Evolutionary conservation across 345 rosid species (phyloP).

Genomic region (Angophora floribunda): DNA sequence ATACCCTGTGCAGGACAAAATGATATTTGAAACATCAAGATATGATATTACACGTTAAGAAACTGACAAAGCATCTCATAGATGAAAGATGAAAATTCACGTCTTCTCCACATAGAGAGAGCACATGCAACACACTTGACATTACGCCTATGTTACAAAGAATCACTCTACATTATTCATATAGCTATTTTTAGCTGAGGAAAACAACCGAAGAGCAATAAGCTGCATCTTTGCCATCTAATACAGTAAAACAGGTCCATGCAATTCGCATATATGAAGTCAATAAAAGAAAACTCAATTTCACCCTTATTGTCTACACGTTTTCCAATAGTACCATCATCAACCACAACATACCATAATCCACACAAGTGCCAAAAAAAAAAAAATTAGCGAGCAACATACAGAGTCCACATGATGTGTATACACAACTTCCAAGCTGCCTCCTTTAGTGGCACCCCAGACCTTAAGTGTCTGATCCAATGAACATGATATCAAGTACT

Average conservation of each 20-base stretch:
- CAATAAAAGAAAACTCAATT: neutral
- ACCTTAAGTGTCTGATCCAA: conserved; percentile 10
- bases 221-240: neutral
- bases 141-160: neutral
- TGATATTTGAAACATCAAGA: neutral
- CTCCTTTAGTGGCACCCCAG: conserved; percentile 25
- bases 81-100: neutral
- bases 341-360: neutral
- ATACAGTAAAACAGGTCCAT: neutral
- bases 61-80: neutral
- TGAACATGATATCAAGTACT: no score
- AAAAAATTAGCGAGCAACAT: neutral
- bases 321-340: neutral
- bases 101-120: neutral
- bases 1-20: conserved; percentile 19
- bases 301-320: neutral
- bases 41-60: neutral
- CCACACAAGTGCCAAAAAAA: neutral
- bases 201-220: neutral
- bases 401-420: conserved; percentile 20
- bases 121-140: neutral
- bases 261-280: neutral
- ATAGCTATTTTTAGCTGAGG: neutral
- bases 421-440: conserved; percentile 10
- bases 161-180: neutral